Conservation (phyloP, 306 rosid species). For the Pueraria montana region DNA sequence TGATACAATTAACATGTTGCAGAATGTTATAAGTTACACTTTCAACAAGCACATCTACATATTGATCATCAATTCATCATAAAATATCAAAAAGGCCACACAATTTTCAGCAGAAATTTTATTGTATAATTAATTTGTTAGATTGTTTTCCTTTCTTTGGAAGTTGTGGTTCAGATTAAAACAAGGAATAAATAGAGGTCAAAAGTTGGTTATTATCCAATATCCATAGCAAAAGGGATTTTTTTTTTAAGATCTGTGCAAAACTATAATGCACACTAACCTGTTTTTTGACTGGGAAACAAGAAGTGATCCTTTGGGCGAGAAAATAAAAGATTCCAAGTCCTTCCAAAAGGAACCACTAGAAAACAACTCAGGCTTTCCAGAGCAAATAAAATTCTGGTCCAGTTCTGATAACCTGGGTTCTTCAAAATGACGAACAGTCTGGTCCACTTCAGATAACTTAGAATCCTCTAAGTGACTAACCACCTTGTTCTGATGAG, state of each 20-base stretch:
- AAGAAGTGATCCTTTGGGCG: constrained; percentile 66
- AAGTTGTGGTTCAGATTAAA: constrained; percentile 33
- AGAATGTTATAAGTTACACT: constrained; percentile 27
- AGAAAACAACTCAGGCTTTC: constrained; percentile 62
- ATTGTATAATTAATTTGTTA: constrained; percentile 3
- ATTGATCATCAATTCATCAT: neutral
- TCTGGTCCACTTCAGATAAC: constrained; percentile 54
- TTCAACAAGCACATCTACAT: constrained; percentile 32
- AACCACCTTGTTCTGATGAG: constrained; percentile 41
- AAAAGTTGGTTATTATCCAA: neutral
- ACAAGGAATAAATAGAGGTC: neutral
- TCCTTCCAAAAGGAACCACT: constrained; percentile 73
- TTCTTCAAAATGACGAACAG: constrained; percentile 34
- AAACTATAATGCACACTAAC: constrained; percentile 54
- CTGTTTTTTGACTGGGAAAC: constrained; percentile 75
- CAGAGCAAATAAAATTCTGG: constrained; percentile 43
- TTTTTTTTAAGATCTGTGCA: neutral
- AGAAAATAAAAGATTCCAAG: constrained; percentile 68
- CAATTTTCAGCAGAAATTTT: neutral
- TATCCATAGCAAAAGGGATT: constrained; percentile 27
- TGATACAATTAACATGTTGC: constrained; percentile 51
- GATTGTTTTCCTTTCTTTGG: constrained; percentile 13
- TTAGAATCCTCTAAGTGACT: constrained; percentile 45
- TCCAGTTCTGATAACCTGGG: constrained; percentile 50
- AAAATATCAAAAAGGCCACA: neutral